These are phyloP conservation scores for Geotrichum phurueaensis DNA, from an alignment of 1,139 yeast genomes.

Conservation along the genomic window DNA sequence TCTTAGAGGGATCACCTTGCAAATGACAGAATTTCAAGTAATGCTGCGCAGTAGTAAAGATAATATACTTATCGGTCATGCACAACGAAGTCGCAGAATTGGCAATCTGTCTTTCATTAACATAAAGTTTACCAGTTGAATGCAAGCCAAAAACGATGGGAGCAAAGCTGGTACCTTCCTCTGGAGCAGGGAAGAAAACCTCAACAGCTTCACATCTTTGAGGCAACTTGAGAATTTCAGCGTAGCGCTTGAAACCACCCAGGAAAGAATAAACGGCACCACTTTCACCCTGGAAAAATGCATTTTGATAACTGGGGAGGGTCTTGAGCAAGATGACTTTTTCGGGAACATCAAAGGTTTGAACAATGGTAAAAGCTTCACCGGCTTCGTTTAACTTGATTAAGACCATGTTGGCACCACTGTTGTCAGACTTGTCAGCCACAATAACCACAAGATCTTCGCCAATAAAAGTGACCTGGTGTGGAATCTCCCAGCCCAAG, in stretches of 20 bases:
- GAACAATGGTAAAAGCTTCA: conserved; percentile 13
- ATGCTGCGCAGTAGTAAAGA: conserved; percentile 86
- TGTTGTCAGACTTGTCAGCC: conserved; percentile 40
- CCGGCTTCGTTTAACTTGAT: conserved; percentile 15
- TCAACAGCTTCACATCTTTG: conserved; percentile 59
- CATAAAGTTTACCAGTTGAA: conserved; percentile 65
- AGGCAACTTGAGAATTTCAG: conserved; percentile 51
- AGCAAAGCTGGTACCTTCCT: conserved; percentile 27
- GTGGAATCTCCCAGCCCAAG: conserved; percentile 38
- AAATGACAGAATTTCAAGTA: conserved; percentile 78
- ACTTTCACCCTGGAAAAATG: conserved; percentile 58
- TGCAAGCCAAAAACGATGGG: conserved; percentile 59
- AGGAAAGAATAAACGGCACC: conserved; percentile 48
- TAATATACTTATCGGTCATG: conserved; percentile 63
- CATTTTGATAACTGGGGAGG: conserved; percentile 47
- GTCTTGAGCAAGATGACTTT: conserved; percentile 55
- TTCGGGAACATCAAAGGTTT: conserved; percentile 32
- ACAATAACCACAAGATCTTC: conserved; percentile 50
- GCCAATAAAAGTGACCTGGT: conserved; percentile 59
- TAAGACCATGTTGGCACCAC: conserved; percentile 16
- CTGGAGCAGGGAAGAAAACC: conserved; percentile 22
- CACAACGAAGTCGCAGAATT: conserved; percentile 78
- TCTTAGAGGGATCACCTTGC: conserved; percentile 36
- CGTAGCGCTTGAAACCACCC: conserved; percentile 29
- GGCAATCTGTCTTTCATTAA: conserved; percentile 56